A percentile compares a stretch with the other conserved stretches of the same genome.
Conservation (phyloP, 2,329 filamentous ascomycete species). For the Geosmithia flava region DNA sequence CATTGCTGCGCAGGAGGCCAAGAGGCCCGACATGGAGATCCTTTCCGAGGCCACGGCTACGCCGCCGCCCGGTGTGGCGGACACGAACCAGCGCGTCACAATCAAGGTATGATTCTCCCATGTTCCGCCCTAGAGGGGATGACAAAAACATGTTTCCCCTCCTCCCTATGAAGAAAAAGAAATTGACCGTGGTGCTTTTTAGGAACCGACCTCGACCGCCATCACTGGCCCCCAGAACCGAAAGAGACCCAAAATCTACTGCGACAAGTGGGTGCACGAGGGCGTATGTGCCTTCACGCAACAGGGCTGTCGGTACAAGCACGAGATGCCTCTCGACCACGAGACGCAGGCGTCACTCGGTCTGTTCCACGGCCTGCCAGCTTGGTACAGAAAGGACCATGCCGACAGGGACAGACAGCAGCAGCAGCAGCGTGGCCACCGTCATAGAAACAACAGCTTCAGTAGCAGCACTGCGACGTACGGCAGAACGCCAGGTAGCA, state of each 20-base stretch:
- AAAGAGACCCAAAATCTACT: slow-evolving; percentile 57
- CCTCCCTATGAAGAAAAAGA: background rate
- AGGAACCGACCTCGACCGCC: background rate
- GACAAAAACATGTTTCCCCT: background rate
- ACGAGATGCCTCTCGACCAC: slow-evolving; percentile 70
- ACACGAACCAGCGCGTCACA: slow-evolving; percentile 21
- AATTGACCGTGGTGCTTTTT: background rate
- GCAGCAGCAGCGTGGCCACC: slow-evolving; percentile 11
- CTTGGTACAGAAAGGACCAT: slow-evolving; percentile 46
- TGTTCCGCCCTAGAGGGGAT: background rate
- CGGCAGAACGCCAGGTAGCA: background rate
- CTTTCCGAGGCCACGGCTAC: slow-evolving; percentile 26
- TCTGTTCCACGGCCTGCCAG: slow-evolving; percentile 50
- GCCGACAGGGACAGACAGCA: slow-evolving; percentile 23
- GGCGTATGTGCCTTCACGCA: slow-evolving; percentile 77
- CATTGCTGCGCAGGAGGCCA: slow-evolving; percentile 27
- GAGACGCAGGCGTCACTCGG: slow-evolving; percentile 58
- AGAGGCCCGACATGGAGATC: slow-evolving; percentile 30
- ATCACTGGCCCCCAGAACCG: background rate
- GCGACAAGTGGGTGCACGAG: slow-evolving; percentile 81
- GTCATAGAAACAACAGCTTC: background rate
- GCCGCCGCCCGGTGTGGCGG: slow-evolving; percentile 22
- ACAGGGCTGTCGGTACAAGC: slow-evolving; percentile 79
- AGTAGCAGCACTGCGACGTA: background rate
- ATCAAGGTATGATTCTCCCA: slow-evolving; percentile 23